phyloP scores from a whole-genome alignment of 257 asterid genomes.

The Solanum chilense region DNA sequence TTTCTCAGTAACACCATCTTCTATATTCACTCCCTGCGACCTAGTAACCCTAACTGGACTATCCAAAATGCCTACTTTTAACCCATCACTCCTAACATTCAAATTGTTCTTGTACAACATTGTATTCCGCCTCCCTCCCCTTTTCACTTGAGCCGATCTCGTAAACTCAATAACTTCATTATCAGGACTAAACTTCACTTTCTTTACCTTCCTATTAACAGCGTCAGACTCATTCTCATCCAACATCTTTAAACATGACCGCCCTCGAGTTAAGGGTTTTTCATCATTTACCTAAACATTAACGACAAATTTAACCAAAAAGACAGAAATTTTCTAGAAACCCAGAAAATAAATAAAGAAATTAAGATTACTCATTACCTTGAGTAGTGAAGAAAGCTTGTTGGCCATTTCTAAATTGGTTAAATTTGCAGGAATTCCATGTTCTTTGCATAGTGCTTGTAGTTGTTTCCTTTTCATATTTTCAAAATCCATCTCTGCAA shows the following conservation, averaged over 20 bases:
- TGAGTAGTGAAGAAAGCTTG: constrained; percentile 25
- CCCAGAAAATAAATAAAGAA: neutral
- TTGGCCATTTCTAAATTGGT: constrained; percentile 50
- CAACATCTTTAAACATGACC: constrained; percentile 9
- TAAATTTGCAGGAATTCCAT: constrained; percentile 52
- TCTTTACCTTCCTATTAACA: constrained; percentile 22
- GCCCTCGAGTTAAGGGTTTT: constrained; percentile 13
- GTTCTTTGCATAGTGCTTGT: constrained; percentile 54
- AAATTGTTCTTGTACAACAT: neutral
- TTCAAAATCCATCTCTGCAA: constrained; percentile 41
- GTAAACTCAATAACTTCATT: constrained; percentile 43
- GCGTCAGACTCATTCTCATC: constrained; percentile 16
- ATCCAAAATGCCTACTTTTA: neutral
- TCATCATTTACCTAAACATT: constrained; percentile 23
- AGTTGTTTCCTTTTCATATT: constrained; percentile 49
- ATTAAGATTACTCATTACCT: constrained; percentile 18
- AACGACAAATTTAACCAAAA: neutral
- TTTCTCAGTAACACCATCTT: constrained; percentile 7
- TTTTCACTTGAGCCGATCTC: neutral
- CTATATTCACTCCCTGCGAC: constrained; percentile 5
- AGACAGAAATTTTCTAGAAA: neutral
- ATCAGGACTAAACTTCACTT: constrained; percentile 51
- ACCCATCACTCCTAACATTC: neutral
- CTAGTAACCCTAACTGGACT: constrained; percentile 7
- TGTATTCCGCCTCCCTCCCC: neutral